Conservation (phyloP, 495 filamentous ascomycete species). For the Penicillium daleae region DNA sequence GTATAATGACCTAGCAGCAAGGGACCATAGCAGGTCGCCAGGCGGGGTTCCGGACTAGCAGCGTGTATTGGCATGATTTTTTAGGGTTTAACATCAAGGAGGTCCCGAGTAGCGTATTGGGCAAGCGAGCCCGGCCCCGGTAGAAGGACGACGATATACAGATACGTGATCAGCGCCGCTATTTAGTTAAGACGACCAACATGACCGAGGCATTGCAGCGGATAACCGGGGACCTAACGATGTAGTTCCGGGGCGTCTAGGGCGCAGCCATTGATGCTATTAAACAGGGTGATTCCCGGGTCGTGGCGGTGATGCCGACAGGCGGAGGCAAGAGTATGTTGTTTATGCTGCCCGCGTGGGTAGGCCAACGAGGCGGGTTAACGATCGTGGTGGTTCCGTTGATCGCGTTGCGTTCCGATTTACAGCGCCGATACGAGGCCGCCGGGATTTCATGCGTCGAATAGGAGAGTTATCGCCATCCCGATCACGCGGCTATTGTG, state of each 20-base stretch:
- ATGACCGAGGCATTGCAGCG: slow-evolving; percentile 16
- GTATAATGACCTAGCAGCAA: slow-evolving; percentile 2
- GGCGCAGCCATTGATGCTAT: slow-evolving; percentile 6
- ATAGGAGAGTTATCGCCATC: slow-evolving; percentile 16
- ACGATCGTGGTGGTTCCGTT: slow-evolving; percentile 12
- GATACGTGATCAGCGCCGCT: background rate
- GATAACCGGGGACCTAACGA: slow-evolving; percentile 15
- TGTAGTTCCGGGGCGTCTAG: slow-evolving; percentile 11
- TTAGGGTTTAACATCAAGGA: slow-evolving; percentile 7
- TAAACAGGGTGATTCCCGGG: slow-evolving; percentile 7
- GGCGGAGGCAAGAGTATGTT: slow-evolving; percentile 28
- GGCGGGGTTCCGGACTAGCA: slow-evolving; percentile 6
- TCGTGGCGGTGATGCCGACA: slow-evolving; percentile 28
- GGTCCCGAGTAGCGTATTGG: slow-evolving; percentile 4
- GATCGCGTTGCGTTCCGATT: slow-evolving; percentile 21
- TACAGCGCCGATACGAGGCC: slow-evolving; percentile 19
- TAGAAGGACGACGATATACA: slow-evolving; percentile 3
- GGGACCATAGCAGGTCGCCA: background rate
- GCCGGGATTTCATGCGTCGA: slow-evolving; percentile 7
- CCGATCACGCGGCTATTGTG: slow-evolving; percentile 21
- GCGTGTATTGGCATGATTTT: slow-evolving; percentile 3
- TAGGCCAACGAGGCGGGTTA: slow-evolving; percentile 19
- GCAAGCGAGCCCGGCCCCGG: slow-evolving; percentile 1
- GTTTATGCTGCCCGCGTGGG: slow-evolving; percentile 31
- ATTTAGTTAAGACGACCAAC: slow-evolving; percentile 13